phyloP scores from a whole-genome alignment of 768 basidiomycete species.

The Terana coerulea region DNA sequence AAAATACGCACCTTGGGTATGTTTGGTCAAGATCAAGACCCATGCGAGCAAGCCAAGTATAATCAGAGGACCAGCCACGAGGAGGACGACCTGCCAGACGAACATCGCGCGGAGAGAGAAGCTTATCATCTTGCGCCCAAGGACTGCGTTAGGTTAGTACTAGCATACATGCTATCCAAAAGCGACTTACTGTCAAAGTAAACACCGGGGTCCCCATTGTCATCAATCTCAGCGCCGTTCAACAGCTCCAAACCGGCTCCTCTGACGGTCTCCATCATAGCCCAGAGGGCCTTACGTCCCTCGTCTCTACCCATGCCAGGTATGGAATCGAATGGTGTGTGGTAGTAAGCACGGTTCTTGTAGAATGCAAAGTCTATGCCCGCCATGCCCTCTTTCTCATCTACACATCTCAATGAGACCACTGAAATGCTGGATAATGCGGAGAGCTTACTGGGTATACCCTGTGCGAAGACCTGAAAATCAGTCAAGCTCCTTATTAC shows the following conservation, averaged over 20 bases:
- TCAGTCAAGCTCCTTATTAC: slow-evolving; percentile 70
- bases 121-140: slow-evolving; percentile 49
- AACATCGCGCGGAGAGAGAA: slow-evolving; percentile 50
- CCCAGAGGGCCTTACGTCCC: slow-evolving; percentile 60
- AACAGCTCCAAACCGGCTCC: slow-evolving; percentile 54
- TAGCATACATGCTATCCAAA: not conserved
- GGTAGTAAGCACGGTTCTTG: slow-evolving; percentile 67
- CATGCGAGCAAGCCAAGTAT: slow-evolving; percentile 42
- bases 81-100: slow-evolving; percentile 52
- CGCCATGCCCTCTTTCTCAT: slow-evolving; percentile 41
- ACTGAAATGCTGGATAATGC: slow-evolving; percentile 7
- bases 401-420: not conserved
- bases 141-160: slow-evolving; percentile 41
- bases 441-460: slow-evolving; percentile 8
- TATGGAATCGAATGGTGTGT: slow-evolving; percentile 70
- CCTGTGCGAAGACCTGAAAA: slow-evolving; percentile 59
- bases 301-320: slow-evolving; percentile 48
- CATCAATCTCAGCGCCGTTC: slow-evolving; percentile 30
- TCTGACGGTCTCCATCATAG: slow-evolving; percentile 68
- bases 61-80: slow-evolving; percentile 60
- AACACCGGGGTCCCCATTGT: slow-evolving; percentile 35
- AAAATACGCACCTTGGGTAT: slow-evolving; percentile 16
- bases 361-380: slow-evolving; percentile 83
- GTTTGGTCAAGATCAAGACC: slow-evolving; percentile 24
- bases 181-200: slow-evolving; percentile 68